phyloP scores from a whole-genome alignment of 768 basidiomycete species.

The Suillus variegatus region DNA sequence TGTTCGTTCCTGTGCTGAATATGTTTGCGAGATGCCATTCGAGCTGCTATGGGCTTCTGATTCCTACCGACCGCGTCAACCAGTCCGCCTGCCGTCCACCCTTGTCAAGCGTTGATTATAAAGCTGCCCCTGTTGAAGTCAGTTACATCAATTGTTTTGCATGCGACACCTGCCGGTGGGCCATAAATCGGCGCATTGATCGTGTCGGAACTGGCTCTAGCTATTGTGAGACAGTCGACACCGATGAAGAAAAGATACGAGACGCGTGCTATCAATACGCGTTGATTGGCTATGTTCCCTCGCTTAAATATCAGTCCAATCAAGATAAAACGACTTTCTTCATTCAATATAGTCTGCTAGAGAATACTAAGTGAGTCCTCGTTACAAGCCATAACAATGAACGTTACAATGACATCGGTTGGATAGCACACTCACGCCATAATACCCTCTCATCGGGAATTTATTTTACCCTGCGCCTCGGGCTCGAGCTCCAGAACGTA shows the following conservation, averaged over 20 bases:
- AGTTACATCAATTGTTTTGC: neutral
- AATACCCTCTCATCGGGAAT: conserved; percentile 84
- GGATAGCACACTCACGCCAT: conserved; percentile 43
- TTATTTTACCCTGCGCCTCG: conserved; percentile 82
- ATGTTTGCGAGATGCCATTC: neutral
- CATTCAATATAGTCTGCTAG: neutral
- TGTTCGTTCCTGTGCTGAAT: neutral
- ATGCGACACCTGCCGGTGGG: neutral
- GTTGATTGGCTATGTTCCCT: neutral
- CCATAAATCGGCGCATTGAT: neutral
- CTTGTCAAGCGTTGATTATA: neutral
- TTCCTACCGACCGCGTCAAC: neutral
- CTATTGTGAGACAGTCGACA: neutral
- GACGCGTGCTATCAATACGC: neutral
- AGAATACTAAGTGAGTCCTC: neutral
- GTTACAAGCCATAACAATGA: neutral
- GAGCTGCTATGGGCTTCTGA: neutral
- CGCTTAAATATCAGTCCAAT: neutral
- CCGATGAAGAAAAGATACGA: neutral
- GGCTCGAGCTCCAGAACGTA: conserved; percentile 81
- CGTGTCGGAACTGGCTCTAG: neutral
- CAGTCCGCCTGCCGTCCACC: neutral
- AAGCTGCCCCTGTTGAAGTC: neutral
- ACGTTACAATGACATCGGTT: neutral
- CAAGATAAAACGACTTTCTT: neutral